Percentiles rank a stretch among this genome's conserved stretches.
Conservation (phyloP, 768 basidiomycete species). For the Phlebiopsis gigantea region DNA sequence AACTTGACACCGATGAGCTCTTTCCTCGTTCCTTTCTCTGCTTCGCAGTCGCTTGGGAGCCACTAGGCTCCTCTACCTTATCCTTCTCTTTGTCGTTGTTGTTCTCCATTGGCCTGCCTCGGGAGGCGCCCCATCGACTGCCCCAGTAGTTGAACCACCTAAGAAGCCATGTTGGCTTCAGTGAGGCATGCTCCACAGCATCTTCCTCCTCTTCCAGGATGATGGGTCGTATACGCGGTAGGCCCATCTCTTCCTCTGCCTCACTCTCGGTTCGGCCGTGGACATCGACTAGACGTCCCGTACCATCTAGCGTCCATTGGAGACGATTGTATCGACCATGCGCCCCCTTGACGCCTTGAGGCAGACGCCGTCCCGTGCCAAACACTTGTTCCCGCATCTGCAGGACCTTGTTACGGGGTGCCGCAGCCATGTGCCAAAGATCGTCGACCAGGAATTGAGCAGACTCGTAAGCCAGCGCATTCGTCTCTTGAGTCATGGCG, state of each 20-base stretch:
- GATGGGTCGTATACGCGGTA: slow-evolving; percentile 23
- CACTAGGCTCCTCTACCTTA: not conserved
- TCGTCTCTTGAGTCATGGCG: slow-evolving; percentile 52
- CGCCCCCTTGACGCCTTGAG: slow-evolving; percentile 50
- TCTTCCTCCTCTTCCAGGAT: slow-evolving; percentile 31
- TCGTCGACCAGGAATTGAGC: slow-evolving; percentile 62
- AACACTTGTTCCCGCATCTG: slow-evolving; percentile 64
- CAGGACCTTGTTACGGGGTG: slow-evolving; percentile 58
- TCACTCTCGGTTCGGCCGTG: slow-evolving; percentile 73
- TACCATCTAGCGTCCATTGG: slow-evolving; percentile 68
- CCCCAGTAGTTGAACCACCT: slow-evolving; percentile 77
- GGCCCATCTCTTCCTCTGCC: slow-evolving; percentile 59
- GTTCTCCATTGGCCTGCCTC: slow-evolving; percentile 11
- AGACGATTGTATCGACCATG: slow-evolving; percentile 57
- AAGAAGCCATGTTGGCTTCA: slow-evolving; percentile 75
- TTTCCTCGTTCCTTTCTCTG: not conserved
- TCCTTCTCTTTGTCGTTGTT: not conserved
- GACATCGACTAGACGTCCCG: slow-evolving; percentile 56
- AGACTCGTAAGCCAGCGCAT: slow-evolving; percentile 66
- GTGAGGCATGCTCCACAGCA: slow-evolving; percentile 49
- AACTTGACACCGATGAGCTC: not conserved
- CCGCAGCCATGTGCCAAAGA: slow-evolving; percentile 61
- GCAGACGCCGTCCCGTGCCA: slow-evolving; percentile 42
- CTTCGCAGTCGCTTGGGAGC: not conserved
- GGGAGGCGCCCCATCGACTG: slow-evolving; percentile 42